A percentile compares a stretch with the other conserved stretches of the same genome.
Conservation (phyloP, 2,329 filamentous ascomycete species). For the Davidsoniella australis region DNA sequence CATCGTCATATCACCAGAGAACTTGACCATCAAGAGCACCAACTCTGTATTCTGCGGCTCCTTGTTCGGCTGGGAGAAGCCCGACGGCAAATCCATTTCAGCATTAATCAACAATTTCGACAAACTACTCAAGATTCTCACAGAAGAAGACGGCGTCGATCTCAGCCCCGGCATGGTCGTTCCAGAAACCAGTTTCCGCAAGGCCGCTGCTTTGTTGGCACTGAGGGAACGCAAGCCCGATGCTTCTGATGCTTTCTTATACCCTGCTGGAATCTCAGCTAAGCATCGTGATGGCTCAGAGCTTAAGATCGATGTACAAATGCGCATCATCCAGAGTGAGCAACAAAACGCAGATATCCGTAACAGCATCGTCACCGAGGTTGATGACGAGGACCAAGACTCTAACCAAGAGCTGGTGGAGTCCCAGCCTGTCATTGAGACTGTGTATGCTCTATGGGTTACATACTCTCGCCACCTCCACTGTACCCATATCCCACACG, state of each 20-base stretch:
- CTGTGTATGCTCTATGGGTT: conserved; percentile 92
- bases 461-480: conserved; percentile 92
- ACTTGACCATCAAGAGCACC: conserved; percentile 69
- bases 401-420: background rate
- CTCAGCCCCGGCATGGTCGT: conserved; percentile 90
- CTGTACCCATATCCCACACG: conserved; percentile 43
- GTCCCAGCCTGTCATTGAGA: conserved; percentile 40
- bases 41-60: conserved; percentile 90
- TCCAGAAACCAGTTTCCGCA: conserved; percentile 86
- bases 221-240: conserved; percentile 70
- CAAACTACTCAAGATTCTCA: conserved; percentile 62
- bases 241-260: conserved; percentile 60
- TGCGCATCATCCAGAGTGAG: conserved; percentile 88
- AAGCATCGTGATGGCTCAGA: conserved; percentile 81
- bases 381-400: conserved; percentile 29
- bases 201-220: conserved; percentile 68
- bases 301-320: conserved; percentile 87
- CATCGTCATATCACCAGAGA: conserved; percentile 69
- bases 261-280: conserved; percentile 69
- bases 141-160: conserved; percentile 68
- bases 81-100: conserved; percentile 63
- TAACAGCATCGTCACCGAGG: conserved; percentile 43
- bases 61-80: conserved; percentile 74
- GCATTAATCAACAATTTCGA: conserved; percentile 78
- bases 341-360: conserved; percentile 44